Conservation (phyloP, 2,329 filamentous ascomycete species). For the Acrodontium crateriforme region DNA sequence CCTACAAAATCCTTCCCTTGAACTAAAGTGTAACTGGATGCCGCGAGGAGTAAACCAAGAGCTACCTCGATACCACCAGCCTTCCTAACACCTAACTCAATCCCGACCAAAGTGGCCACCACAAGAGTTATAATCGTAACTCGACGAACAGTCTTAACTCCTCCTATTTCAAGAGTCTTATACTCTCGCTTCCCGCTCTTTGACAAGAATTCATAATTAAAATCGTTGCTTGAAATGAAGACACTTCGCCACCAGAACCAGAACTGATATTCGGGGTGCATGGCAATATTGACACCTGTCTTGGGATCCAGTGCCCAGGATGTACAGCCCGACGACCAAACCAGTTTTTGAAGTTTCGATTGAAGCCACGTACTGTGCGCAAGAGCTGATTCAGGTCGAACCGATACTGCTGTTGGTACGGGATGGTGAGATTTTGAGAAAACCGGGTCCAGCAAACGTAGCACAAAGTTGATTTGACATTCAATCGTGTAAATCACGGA, state of each 20-base stretch:
- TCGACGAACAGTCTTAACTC: conserved; percentile 8
- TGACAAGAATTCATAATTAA: conserved; percentile 10
- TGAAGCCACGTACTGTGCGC: conserved; percentile 29
- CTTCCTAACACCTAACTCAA: too few relatives aligned
- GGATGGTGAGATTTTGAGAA: conserved; percentile 10
- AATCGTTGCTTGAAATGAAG: conserved; percentile 23
- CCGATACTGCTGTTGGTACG: conserved; percentile 20
- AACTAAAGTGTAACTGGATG: too few relatives aligned
- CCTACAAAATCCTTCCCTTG: too few relatives aligned
- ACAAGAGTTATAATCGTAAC: too few relatives aligned
- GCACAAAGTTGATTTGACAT: conserved; percentile 37
- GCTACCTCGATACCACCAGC: too few relatives aligned
- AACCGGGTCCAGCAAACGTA: conserved; percentile 30
- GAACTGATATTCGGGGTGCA: conserved; percentile 41
- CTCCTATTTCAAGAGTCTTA: conserved; percentile 11
- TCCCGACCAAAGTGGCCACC: too few relatives aligned
- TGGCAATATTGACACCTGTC: conserved; percentile 36
- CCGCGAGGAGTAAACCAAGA: too few relatives aligned
- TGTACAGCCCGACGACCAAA: conserved; percentile 38
- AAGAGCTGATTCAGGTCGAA: conserved; percentile 24
- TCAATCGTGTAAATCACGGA: conserved; percentile 38
- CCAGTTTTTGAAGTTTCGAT: conserved; percentile 27
- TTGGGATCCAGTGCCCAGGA: conserved; percentile 38
- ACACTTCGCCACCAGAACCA: conserved; percentile 36
- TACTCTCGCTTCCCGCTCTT: conserved; percentile 4